Evolutionary conservation across 805 yeast genomes (phyloP), one percentile per base, ranked within the genome.

Genomic region (Saccharomycopsis malanga): DNA sequence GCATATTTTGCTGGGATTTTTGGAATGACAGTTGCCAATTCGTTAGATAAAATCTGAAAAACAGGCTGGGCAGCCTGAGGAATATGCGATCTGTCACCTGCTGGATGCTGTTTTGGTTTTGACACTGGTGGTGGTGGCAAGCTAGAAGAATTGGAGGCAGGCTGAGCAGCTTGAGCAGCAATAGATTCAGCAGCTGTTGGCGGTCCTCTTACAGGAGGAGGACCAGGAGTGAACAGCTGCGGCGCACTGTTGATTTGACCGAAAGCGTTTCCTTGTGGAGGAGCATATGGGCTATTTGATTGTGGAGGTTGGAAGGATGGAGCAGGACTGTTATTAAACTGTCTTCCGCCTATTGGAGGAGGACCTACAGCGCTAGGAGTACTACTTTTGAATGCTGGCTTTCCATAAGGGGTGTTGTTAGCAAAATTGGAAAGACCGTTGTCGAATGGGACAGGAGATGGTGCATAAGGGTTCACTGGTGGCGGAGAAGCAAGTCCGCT

Each of bases 21-120:
- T 15, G 94, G 91, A 56, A 80, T 75, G 15, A 87, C 79, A 25
- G 77, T 71, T 23, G 69, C 74, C 56, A 87, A 63, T 55, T 78
- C 79, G 3, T 65, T 60, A 12, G 69, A 67, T 46, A 93, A 72
- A 10, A 69, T 68, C n/a, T 73, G 70, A 56, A 68, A 78, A 39
- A 93, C 77, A 15, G 81, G 80, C 56, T 65, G 58, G 6, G 81
- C 73, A 7, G 68, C 71, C 12, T 69, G 74, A 2, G 88, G 77
- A 52, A 85, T 79, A 55, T 79, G 88, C 2, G 74, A 61, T 56
- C 87, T 74, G 61, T 82, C 89, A 22, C 88, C 88, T 3, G 73
- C 57, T 37, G 89, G 84, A 56, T 68, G 54, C 15, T 42, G 52
- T 4, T 45, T 27, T 12, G 53, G 50, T 6, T 42, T 47, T 10